phyloP scores from a whole-genome alignment of 2,329 filamentous ascomycete species.

The Ustulina deusta region DNA sequence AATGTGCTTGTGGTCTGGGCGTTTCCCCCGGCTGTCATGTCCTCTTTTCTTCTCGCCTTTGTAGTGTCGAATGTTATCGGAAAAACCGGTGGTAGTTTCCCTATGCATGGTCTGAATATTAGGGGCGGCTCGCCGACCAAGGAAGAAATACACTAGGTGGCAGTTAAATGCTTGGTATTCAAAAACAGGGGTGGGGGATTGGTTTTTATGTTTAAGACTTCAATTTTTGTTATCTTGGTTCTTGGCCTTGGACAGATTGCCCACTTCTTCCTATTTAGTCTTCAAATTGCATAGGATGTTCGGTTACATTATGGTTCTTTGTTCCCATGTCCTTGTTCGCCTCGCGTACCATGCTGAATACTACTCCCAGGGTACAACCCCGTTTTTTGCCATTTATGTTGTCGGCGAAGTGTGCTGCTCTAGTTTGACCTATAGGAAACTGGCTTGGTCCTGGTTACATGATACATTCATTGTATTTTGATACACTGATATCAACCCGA shows the following conservation, averaged over 20 bases:
- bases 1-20: neutral
- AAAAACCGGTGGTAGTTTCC: neutral
- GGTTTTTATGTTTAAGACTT: neutral
- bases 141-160: neutral
- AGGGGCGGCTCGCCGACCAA: neutral
- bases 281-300: neutral
- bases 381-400: neutral
- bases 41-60: neutral
- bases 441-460: neutral
- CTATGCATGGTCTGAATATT: neutral
- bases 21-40: neutral
- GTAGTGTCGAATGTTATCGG: neutral
- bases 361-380: neutral
- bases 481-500: neutral
- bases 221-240: neutral
- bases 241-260: neutral
- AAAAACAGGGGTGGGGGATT: neutral
- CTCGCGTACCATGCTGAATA: neutral
- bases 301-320: neutral
- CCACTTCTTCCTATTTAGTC: neutral
- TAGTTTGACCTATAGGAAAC: neutral
- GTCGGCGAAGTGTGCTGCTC: neutral
- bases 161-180: neutral
- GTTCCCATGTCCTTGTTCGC: neutral
- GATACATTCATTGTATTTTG: neutral